These are phyloP conservation scores for Halocafeteria seosinensis DNA, from an alignment of 108 stramenopile genomes.

Conservation along the genomic window DNA sequence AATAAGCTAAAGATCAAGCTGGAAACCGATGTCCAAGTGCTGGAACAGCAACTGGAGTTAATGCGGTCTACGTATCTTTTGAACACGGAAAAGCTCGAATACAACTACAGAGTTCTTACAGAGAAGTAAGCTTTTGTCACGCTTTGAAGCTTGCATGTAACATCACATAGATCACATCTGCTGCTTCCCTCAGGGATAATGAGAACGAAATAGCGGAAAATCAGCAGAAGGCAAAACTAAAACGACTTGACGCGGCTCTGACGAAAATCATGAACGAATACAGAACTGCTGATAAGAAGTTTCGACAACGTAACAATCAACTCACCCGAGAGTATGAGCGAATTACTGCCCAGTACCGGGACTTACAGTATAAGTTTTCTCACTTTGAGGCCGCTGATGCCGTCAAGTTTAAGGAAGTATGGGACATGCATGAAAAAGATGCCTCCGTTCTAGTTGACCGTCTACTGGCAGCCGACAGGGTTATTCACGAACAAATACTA, in stretches of 20 bases:
- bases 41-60: conserved; percentile 54
- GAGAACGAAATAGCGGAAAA: conserved; percentile 41
- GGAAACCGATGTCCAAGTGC: conserved; percentile 51
- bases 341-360: conserved; percentile 47
- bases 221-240: conserved; percentile 42
- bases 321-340: conserved; percentile 45
- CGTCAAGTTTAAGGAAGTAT: conserved; percentile 34
- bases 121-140: too few species aligned
- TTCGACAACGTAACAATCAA: conserved; percentile 31
- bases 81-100: conserved; percentile 53
- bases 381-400: conserved; percentile 47
- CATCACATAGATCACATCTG: too few species aligned
- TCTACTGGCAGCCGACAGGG: conserved; percentile 25
- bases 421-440: conserved; percentile 40
- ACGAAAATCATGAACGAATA: conserved; percentile 28
- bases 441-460: conserved; percentile 8
- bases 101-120: conserved; percentile 48
- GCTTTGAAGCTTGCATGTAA: too few species aligned
- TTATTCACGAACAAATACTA: conserved; percentile 45
- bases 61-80: conserved; percentile 54
- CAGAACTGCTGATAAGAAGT: conserved; percentile 29
- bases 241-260: conserved; percentile 38
- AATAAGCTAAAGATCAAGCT: conserved; percentile 46
- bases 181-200: too few species aligned
- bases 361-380: conserved; percentile 45